Evolutionary conservation across 108 stramenopile species (phyloP), one percentile per base, ranked within the genome.

Genomic region (Craspedostauros australis): DNA sequence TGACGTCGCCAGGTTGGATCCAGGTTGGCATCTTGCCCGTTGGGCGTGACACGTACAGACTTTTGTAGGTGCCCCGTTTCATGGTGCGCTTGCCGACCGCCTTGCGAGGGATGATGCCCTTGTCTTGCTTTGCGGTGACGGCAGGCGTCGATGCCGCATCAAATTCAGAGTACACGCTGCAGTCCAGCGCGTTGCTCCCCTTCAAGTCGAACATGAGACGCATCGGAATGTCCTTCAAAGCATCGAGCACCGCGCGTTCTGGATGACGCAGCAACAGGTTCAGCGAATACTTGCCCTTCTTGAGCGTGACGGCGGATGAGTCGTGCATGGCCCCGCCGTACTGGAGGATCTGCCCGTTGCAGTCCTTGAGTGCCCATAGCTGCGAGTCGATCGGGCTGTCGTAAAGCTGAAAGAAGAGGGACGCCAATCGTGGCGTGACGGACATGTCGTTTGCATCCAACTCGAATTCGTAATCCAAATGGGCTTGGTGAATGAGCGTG

Each of bases 371-470:
- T 39, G 52, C 51, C 71, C 71, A 72, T 11, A 72, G 21, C 52
- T 62, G 64, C 30, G 60, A 52, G 41, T 72, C 71, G 18, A 72
- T 20, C 14, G 71, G 66, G 22, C 66, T 67, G 46, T 72, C 71
- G 36, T 72, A 72, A 0, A 72, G 20, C 31, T 72, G 70, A 38
- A 43, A 43, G 38, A 67, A 67, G 19, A 72, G 54, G 6, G 60
- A 56, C 2, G 64, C 36, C 20, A 54, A 26, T 3, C 47, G 41
- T 6, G 71, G 71, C 0, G 46, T 43, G 14, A 72, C 71, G 24
- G 50, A 51, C 16, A 67, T 42, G 18, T 62, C 61, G 49, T 60
- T 60, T 14, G 58, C 36, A 9, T 60, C 50, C 19, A 72, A 26
- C 41, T 67, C 51, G 15, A 72, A 67, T 12, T 22, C 19, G 54